Evolutionary conservation across 805 yeast species (phyloP).

Genomic region (Saccharomycopsis amapae): DNA sequence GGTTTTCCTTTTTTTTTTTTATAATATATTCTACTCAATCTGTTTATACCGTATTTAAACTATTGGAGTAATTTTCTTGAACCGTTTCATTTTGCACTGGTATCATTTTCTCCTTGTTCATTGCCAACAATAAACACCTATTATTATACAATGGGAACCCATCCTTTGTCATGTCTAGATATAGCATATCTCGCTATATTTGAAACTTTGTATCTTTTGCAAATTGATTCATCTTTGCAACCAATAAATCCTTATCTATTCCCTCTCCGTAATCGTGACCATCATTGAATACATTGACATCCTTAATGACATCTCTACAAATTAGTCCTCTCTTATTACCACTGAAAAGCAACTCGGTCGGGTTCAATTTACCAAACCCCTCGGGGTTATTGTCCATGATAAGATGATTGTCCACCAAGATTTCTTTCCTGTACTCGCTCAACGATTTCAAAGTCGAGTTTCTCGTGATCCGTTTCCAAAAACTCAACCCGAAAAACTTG

Average conservation of each 20-base stretch:
- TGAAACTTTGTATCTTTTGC: slow-evolving; percentile 7
- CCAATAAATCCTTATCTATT: slow-evolving; percentile 1
- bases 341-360: slow-evolving; percentile 11
- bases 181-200: not conserved
- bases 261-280: slow-evolving; percentile 12
- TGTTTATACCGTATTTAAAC: too few relatives aligned
- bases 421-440: slow-evolving; percentile 10
- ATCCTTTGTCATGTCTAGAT: too few relatives aligned
- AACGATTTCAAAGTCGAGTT: slow-evolving; percentile 1
- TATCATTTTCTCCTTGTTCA: too few relatives aligned
- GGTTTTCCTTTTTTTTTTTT: too few relatives aligned
- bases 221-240: slow-evolving; percentile 7
- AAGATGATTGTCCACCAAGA: slow-evolving; percentile 15
- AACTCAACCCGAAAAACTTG: slow-evolving; percentile 8
- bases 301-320: slow-evolving; percentile 1
- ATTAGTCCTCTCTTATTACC: slow-evolving; percentile 17
- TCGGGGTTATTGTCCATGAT: slow-evolving; percentile 1
- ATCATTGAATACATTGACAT: slow-evolving; percentile 4
- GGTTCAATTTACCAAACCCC: slow-evolving; percentile 13
- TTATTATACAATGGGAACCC: too few relatives aligned
- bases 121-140: too few relatives aligned
- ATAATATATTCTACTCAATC: too few relatives aligned
- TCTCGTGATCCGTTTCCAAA: not conserved
- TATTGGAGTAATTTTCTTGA: too few relatives aligned
- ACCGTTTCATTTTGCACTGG: too few relatives aligned